Conservation (phyloP, 345 rosid genomes). For the Gossypium raimondii region DNA sequence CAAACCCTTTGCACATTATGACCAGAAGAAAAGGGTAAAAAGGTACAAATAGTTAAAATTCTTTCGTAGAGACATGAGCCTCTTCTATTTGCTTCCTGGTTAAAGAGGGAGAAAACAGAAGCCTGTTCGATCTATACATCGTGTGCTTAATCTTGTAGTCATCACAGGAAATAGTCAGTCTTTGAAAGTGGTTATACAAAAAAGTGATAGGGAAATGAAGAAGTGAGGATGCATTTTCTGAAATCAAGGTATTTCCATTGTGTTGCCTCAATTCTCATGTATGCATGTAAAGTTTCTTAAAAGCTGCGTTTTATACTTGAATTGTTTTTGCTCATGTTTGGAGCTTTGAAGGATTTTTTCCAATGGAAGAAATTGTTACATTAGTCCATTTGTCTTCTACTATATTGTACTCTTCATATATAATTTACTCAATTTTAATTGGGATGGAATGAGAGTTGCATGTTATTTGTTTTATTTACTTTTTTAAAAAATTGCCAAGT, state of each 20-base stretch:
- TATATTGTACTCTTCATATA: neutral
- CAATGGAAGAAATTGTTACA: neutral
- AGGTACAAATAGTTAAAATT: neutral
- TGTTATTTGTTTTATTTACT: neutral
- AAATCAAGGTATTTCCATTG: neutral
- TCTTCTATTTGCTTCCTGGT: neutral
- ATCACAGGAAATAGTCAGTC: neutral
- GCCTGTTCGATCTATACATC: neutral
- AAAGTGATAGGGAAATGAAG: neutral
- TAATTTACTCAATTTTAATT: neutral
- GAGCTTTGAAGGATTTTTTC: neutral
- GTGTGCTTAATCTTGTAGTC: slow-evolving; percentile 1
- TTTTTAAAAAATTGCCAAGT: too few relatives aligned
- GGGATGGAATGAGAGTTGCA: neutral
- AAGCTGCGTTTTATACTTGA: neutral
- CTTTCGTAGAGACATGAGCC: neutral
- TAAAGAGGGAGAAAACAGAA: neutral
- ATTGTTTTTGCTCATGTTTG: neutral
- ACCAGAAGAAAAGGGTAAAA: neutral
- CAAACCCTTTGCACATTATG: slow-evolving; percentile 8
- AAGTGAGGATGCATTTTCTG: neutral
- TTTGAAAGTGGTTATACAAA: neutral
- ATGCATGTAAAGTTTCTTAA: neutral
- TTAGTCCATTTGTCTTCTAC: neutral
- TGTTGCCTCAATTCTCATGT: neutral